phyloP scores from a whole-genome alignment of 192 early-diverging fungal species.

The Phlyctochytrium planicorne region DNA sequence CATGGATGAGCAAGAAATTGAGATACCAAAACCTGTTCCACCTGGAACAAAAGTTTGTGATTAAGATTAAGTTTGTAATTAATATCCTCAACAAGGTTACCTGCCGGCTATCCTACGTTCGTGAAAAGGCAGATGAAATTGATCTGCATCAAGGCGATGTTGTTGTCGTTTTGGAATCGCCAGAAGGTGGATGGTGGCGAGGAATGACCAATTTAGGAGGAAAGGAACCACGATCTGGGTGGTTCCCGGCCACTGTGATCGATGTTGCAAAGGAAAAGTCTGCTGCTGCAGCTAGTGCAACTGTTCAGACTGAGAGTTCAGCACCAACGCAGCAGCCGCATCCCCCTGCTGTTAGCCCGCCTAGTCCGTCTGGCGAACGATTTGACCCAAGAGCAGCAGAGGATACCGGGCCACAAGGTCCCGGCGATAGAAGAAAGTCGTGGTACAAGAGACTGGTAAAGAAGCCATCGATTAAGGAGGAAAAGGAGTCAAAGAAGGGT shows the following conservation, averaged over 20 bases:
- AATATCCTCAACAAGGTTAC: too few relatives aligned
- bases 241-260: slow-evolving; percentile 52
- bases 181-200: slow-evolving; percentile 61
- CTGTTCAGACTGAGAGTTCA: background rate
- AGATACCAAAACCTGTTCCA: slow-evolving; percentile 35
- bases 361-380: background rate
- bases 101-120: slow-evolving; percentile 25
- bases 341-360: background rate
- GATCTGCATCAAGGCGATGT: slow-evolving; percentile 39
- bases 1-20: slow-evolving; percentile 12
- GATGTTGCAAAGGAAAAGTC: background rate
- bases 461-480: slow-evolving; percentile 7
- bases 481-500: background rate
- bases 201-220: slow-evolving; percentile 47
- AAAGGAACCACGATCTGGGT: slow-evolving; percentile 43
- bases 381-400: background rate
- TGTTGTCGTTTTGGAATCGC: slow-evolving; percentile 49
- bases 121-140: slow-evolving; percentile 52
- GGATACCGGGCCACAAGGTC: too few relatives aligned
- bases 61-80: too few relatives aligned
- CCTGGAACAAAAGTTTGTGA: slow-evolving; percentile 46
- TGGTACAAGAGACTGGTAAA: slow-evolving; percentile 32
- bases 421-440: slow-evolving; percentile 11
- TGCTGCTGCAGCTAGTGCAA: slow-evolving; percentile 7
- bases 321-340: background rate